Evolutionary conservation across 2,329 filamentous ascomycete species (phyloP), one percentile per base, ranked within the genome.

Genomic region (Diaporthe batatas): DNA sequence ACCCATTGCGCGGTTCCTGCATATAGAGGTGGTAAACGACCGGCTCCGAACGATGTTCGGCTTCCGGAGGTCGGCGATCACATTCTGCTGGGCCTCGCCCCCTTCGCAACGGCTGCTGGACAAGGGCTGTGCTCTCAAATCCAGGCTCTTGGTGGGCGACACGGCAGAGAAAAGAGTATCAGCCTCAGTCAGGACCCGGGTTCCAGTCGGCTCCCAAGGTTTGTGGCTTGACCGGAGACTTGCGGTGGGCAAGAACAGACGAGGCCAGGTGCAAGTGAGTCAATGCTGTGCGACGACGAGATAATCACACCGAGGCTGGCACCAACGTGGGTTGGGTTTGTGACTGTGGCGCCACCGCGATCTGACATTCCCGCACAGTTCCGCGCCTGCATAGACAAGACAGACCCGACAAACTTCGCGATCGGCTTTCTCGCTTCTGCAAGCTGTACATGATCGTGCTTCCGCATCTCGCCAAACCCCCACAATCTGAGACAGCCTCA

Each of bases 61-160:
- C 32, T 34, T 16, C 23, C 71, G 71, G 71, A 73, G 57, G 58
- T 71, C 71, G 71, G 67, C 71, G 71, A 67, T 25, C 36, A 34
- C 36, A 14, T 55, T 12, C 21, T n/a, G 49, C 39, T 74, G 70
- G 69, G 32, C 14, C 55, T 74, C 72, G 70, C 72, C 70, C 72
- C 51, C 36, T 70, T 29, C 29, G 5, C 51, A 23, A 42, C 39
- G 21, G 65, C 51, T 70, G 5, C 51, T 51, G 47, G 51, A 49
- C 57, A 53, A 55, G 57, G 44, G 44, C 54, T 39, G 32, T 23
- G 32, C 16, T 29, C 39, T 34, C 55, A 59, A 39, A 39, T 49
- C 39, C 47, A 62, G 51, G 54, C 32, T n/a, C 12, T 18, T 34
- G 54, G 47, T 73, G 62, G 72, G 72, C 44, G 68, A 57, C 69